Percentiles rank a stretch among this genome's conserved stretches.
These are phyloP conservation scores for Lactarius quietus DNA, from an alignment of 768 basidiomycete species.

Conservation along the genomic window DNA sequence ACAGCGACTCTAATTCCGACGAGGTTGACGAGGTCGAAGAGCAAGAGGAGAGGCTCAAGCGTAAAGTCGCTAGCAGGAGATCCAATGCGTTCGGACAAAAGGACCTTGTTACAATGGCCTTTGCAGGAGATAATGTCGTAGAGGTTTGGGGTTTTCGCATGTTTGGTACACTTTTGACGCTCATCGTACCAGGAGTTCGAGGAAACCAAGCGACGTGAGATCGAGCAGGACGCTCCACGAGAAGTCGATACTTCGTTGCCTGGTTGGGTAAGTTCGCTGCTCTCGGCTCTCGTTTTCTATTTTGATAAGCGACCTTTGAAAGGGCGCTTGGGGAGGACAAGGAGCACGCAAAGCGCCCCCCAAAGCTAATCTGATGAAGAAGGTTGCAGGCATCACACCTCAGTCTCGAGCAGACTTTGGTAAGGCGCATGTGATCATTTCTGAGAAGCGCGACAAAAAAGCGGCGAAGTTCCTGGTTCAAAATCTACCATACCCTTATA, in stretches of 20 bases:
- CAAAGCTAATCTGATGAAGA: conserved; percentile 73
- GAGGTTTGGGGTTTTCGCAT: conserved; percentile 47
- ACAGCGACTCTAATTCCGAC: conserved; percentile 43
- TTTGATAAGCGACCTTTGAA: conserved; percentile 5
- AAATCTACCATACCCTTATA: conserved; percentile 94
- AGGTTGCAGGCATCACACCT: conserved; percentile 77
- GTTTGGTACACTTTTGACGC: conserved; percentile 11
- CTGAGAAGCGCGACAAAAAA: conserved; percentile 93
- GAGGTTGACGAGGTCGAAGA: conserved; percentile 65
- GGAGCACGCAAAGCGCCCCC: conserved; percentile 60
- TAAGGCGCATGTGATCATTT: conserved; percentile 90
- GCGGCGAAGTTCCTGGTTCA: conserved; percentile 84
- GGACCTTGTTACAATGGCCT: conserved; percentile 90
- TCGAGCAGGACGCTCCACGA: conserved; percentile 81
- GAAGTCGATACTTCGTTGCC: conserved; percentile 88
- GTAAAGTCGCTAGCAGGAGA: conserved; percentile 42
- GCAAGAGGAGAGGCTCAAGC: conserved; percentile 52
- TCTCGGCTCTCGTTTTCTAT: not conserved
- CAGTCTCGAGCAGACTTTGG: conserved; percentile 76
- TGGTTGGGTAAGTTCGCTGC: conserved; percentile 74
- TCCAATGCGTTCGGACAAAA: conserved; percentile 80
- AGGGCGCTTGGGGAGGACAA: conserved; percentile 92
- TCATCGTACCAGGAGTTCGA: conserved; percentile 65
- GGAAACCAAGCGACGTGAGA: conserved; percentile 75
- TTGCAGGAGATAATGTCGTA: conserved; percentile 96